A percentile compares a stretch with the other conserved stretches of the same genome.
phyloP scores from a whole-genome alignment of 1,139 yeast genomes.

The Kodamaea sp. region DNA sequence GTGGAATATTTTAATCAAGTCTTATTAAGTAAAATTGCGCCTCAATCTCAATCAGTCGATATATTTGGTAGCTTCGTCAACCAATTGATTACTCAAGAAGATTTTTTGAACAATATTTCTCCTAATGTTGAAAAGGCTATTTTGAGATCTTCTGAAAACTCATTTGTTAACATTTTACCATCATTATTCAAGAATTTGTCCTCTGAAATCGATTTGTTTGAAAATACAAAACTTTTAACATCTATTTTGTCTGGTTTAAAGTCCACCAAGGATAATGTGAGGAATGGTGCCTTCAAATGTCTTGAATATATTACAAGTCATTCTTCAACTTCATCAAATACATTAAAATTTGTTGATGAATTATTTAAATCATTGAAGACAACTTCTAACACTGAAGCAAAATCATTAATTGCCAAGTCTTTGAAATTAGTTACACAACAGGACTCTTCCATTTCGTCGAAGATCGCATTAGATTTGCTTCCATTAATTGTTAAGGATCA shows the following conservation, averaged over 20 bases:
- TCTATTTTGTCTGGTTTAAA: conserved; percentile 66
- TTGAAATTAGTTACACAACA: conserved; percentile 10
- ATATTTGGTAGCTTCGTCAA: conserved; percentile 39
- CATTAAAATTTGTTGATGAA: conserved; percentile 41
- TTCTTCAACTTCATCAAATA: conserved; percentile 16
- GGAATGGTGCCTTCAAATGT: conserved; percentile 49
- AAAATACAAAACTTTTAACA: conserved; percentile 49
- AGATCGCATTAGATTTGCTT: conserved; percentile 41
- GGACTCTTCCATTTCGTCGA: conserved; percentile 14
- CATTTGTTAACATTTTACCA: conserved; percentile 53
- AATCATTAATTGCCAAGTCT: conserved; percentile 28
- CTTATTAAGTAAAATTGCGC: conserved; percentile 43
- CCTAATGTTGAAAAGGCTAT: conserved; percentile 74
- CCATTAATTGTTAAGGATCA: conserved; percentile 66
- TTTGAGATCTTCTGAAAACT: conserved; percentile 76
- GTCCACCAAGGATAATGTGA: conserved; percentile 64
- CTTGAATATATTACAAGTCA: conserved; percentile 26
- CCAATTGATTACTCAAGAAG: conserved; percentile 40
- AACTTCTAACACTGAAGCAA: conserved; percentile 66
- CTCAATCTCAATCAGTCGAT: conserved; percentile 23
- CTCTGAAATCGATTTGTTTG: conserved; percentile 21
- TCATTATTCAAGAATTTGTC: conserved; percentile 40
- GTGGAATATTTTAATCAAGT: conserved; percentile 32
- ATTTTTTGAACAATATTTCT: conserved; percentile 41
- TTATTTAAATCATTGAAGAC: conserved; percentile 55